These are phyloP conservation scores for Pleurotus pulmonarius DNA, from an alignment of 768 basidiomycete genomes.

Conservation along the genomic window DNA sequence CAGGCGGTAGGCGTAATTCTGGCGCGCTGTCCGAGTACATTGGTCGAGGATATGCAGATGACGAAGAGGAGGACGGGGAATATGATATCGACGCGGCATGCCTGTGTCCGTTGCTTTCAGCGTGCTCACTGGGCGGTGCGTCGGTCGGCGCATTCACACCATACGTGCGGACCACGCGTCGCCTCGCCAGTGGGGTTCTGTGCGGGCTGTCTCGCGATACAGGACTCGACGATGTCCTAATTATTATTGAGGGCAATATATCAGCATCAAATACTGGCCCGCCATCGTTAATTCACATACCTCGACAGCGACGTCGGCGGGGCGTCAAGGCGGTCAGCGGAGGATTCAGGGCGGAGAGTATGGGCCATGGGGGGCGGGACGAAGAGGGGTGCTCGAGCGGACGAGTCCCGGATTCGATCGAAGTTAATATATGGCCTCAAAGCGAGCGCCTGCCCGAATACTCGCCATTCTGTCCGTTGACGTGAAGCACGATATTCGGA, in stretches of 20 bases:
- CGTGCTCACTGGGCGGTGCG: too few species aligned
- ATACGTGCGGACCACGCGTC: too few species aligned
- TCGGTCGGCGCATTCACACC: too few species aligned
- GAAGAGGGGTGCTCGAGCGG: background rate
- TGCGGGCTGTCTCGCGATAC: too few species aligned
- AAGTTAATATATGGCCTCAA: background rate
- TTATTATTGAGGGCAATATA: too few species aligned
- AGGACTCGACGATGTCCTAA: too few species aligned
- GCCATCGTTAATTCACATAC: background rate
- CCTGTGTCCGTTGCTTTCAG: background rate
- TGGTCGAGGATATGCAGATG: background rate
- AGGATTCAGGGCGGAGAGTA: background rate
- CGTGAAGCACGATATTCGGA: background rate
- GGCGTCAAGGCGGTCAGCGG: background rate
- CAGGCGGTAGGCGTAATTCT: background rate
- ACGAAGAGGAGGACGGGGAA: background rate
- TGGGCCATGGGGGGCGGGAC: background rate
- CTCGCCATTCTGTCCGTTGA: background rate
- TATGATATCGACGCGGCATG: background rate
- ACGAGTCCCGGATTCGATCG: background rate
- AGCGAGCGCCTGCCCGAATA: background rate
- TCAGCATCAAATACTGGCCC: too few species aligned
- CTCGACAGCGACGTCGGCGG: background rate
- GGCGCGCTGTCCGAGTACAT: background rate
- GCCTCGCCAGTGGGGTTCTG: too few species aligned